Conservation (phyloP, 2,329 filamentous ascomycete genomes). For the Purpureocillium takamizusanense region DNA sequence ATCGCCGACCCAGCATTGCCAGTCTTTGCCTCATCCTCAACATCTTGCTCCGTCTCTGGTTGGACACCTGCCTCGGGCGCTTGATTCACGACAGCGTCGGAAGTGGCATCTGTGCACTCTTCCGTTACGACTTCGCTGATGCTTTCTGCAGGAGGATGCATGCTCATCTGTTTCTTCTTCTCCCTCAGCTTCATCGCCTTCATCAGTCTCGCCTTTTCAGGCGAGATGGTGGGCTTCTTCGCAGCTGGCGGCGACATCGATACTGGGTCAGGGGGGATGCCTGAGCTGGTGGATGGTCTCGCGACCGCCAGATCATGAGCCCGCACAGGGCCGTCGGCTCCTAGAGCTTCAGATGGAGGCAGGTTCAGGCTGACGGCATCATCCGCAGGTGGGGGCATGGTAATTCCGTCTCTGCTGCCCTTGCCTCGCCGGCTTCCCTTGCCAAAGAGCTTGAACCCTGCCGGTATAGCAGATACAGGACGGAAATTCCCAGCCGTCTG, state of each 20-base stretch:
- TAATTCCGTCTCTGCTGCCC: conserved; percentile 14
- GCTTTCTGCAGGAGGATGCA: conserved; percentile 1
- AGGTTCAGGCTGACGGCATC: conserved; percentile 26
- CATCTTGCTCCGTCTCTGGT: conserved; percentile 12
- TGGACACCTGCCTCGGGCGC: conserved; percentile 14
- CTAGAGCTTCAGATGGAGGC: conserved; percentile 23
- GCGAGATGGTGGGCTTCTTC: conserved; percentile 52
- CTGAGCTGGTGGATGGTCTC: conserved; percentile 36
- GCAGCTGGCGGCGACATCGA: conserved; percentile 31
- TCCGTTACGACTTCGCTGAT: conserved; percentile 7
- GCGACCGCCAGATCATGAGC: conserved; percentile 9
- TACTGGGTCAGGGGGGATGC: conserved; percentile 30
- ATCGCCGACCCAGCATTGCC: conserved; percentile 46
- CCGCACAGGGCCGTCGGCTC: conserved; percentile 22
- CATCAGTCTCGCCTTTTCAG: conserved; percentile 87
- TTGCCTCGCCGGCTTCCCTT: conserved; percentile 44
- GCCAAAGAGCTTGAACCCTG: conserved; percentile 64
- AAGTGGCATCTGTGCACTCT: conserved; percentile 2
- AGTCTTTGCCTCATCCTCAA: conserved; percentile 28
- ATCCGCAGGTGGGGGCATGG: conserved; percentile 21
- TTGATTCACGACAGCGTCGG: conserved; percentile 12
- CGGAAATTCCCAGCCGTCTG: conserved; percentile 55
- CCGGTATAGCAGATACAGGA: conserved; percentile 70
- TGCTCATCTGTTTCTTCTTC: conserved; percentile 50
- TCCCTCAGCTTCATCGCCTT: conserved; percentile 88